Evolutionary conservation across 2,329 filamentous ascomycete species (phyloP), one percentile per base, ranked within the genome.

Genomic region (Hypoxylon sp.): DNA sequence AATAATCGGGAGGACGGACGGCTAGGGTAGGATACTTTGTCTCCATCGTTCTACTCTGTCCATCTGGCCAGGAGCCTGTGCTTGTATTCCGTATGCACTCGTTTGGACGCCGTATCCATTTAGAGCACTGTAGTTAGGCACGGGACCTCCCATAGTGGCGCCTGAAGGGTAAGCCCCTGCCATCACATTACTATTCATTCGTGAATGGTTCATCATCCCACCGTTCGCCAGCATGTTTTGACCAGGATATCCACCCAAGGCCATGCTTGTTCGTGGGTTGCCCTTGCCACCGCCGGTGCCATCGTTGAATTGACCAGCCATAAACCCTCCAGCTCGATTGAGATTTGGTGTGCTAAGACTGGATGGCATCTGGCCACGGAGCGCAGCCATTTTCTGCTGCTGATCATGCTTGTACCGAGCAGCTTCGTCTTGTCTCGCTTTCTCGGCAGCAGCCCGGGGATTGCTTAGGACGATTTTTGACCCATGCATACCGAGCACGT

Each of bases 231-330:
- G 31, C 5, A 26, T 46, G 26, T 27, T 31, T 26, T 44, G 51
- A 21, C 31, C 15, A 30, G 41, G 7, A 37, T 55, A 58, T 6
- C 47, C 53, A 21, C 56, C 53, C 41, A 63, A 42, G 25, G 55
- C 59, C 47, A 51, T 61, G 35, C 44, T 66, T 7, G 61, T 51
- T 19, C 67, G 60, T 13, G 62, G 37, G 26, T 60, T 56, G 16
- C 64, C 66, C 8, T 60, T 30, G 3, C 64, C 64, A 2, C 79
- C 79, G 4, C 73, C 79, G 9, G 62, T 66, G 1, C 78, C 79
- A 42, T 82, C 78, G 59, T 84, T 83, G 62, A 79, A 83, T n/a
- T 71, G 69, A 2, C 81, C 81, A 13, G 76, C 73, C 57, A 74
- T 71, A 62, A 73, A 84, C 0, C 78, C 80, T 20, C 78, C 75